Base-by-base conservation (phyloP, 805 yeast genomes). In the Hanseniaspora occidentalis region DNA sequence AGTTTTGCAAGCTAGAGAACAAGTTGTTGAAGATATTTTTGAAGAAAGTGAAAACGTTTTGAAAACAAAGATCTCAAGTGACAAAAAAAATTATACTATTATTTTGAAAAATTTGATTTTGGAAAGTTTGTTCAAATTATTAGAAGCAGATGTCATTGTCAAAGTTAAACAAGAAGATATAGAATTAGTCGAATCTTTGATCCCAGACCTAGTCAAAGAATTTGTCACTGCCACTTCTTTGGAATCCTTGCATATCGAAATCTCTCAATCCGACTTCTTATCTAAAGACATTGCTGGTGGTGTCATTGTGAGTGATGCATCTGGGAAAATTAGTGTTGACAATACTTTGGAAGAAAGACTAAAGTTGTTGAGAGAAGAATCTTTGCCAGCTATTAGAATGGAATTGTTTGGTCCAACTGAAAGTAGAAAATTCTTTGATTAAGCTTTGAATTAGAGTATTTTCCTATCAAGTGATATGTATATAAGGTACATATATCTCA, bases 321-420 rank as follows among this genome's bases (percentile, higher is more conserved):
- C 73, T 34, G 94, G 94, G 41, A 84, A 82, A 65, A 86, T 92
- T 50, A 88, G 81, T 52, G 84, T 92, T 42, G 71, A 84, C 65
- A 92, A 92, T 69, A 88, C 98, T 37, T 72, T 92, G 54, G 96
- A 86, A 55, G 96, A 88, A 69, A 84, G 99, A 66, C 75, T 92
- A 56, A 73, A 79, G 53, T 65, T 92, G 46, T 71, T 92, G 53
- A 73, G 82, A 29, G 82, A 83, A 58, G 84, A 77, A 54, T 82
- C 95, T 6, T 74, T 92, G 50, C 99, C 99, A 37, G 94, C 88
- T 41, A 77, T 92, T 48, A 79, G 97, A 66, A 69, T 83, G 47
- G 94, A 88, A 56, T 66, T 89, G 57, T 92, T 86, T 57, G 95
- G 95, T 46, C 77, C 83, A 43, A 80, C 95, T 14, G 62, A 73